phyloP scores from a whole-genome alignment of 2,329 filamentous ascomycete species.

The Domatiomyces catenatus region DNA sequence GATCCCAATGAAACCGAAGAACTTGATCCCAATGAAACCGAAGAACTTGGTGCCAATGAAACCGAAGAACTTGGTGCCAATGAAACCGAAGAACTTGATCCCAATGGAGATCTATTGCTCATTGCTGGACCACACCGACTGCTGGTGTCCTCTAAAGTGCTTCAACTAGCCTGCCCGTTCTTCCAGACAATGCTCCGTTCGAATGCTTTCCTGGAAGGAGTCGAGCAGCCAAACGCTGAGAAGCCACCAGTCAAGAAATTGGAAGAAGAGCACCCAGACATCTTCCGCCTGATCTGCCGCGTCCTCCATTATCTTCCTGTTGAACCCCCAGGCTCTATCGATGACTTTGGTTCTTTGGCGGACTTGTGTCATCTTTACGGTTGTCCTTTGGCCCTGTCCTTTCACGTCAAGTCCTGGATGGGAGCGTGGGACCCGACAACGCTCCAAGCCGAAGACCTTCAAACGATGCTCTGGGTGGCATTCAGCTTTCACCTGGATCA shows the following conservation, averaged over 20 bases:
- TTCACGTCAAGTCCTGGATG: conserved; percentile 1
- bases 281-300: not conserved
- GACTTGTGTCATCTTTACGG: conserved; percentile 5
- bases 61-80: not conserved
- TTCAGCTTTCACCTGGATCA: conserved; percentile 1
- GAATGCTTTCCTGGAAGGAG: conserved; percentile 1
- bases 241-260: conserved; percentile 2
- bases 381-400: conserved; percentile 2
- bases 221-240: conserved; percentile 1
- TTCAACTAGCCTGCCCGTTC: conserved; percentile 2
- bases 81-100: conserved; percentile 1
- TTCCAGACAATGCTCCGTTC: conserved; percentile 2
- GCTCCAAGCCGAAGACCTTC: not conserved
- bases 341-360: not conserved
- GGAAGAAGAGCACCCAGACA: conserved; percentile 1
- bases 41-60: not conserved
- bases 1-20: too few relatives aligned
- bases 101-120: conserved; percentile 3
- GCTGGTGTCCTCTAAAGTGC: conserved; percentile 3
- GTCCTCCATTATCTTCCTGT: conserved; percentile 1
- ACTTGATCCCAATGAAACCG: too few relatives aligned
- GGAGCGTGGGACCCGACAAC: not conserved
- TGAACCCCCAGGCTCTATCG: not conserved
- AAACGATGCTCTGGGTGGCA: conserved; percentile 1
- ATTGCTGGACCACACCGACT: not conserved